Evolutionary conservation across 2,329 filamentous ascomycete species (phyloP).

Genomic region (Aspergillus ochraceoroseus): DNA sequence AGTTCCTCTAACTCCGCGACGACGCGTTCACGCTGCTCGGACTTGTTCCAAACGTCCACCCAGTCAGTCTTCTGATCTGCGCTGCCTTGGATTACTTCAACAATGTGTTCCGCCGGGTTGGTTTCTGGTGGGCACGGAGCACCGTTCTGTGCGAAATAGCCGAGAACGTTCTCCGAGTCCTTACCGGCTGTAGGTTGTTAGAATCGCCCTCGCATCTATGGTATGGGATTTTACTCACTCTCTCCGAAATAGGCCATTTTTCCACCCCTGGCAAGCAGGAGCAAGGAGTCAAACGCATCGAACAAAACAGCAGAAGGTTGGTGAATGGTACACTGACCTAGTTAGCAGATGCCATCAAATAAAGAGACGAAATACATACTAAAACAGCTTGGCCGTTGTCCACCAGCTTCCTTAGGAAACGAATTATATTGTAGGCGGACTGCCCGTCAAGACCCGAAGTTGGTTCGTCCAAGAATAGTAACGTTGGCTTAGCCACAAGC

Average conservation of each 20-base stretch:
- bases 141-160: slow-evolving; percentile 52
- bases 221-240: slow-evolving; percentile 24
- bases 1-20: slow-evolving; percentile 27
- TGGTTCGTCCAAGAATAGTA: slow-evolving; percentile 59
- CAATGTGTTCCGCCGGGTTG: slow-evolving; percentile 51
- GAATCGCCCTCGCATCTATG: neutral
- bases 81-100: slow-evolving; percentile 36
- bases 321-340: slow-evolving; percentile 56
- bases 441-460: slow-evolving; percentile 63
- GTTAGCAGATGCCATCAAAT: neutral
- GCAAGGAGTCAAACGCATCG: slow-evolving; percentile 60
- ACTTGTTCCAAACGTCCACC: slow-evolving; percentile 33
- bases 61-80: slow-evolving; percentile 26
- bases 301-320: slow-evolving; percentile 65
- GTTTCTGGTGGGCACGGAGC: slow-evolving; percentile 49
- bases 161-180: slow-evolving; percentile 40
- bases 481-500: slow-evolving; percentile 56
- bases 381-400: slow-evolving; percentile 63
- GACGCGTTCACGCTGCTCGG: slow-evolving; percentile 26
- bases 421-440: slow-evolving; percentile 53
- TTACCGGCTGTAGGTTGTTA: slow-evolving; percentile 25
- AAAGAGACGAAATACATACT: slow-evolving; percentile 32
- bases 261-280: slow-evolving; percentile 61
- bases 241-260: slow-evolving; percentile 64
- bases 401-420: slow-evolving; percentile 62